Percentiles rank a stretch among this genome's conserved stretches.
Conservation (phyloP, 805 yeast species). For the Nakazawaea ishiwadae region DNA sequence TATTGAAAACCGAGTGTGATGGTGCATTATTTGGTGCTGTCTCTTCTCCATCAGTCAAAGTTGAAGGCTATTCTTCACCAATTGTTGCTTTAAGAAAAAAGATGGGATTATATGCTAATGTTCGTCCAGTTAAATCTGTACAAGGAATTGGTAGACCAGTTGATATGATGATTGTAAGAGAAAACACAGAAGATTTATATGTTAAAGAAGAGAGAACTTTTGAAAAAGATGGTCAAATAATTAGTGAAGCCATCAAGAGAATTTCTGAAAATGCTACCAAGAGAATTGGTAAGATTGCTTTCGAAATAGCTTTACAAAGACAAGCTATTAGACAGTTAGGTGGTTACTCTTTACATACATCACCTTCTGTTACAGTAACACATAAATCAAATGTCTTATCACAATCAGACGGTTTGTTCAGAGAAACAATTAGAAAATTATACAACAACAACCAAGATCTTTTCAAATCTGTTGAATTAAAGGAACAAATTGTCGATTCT, state of each 20-base stretch:
- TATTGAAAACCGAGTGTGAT: slow-evolving; percentile 77
- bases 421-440: slow-evolving; percentile 72
- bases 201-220: slow-evolving; percentile 86
- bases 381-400: slow-evolving; percentile 96
- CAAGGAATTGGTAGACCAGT: slow-evolving; percentile 83
- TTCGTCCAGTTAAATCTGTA: slow-evolving; percentile 95
- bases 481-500: slow-evolving; percentile 97
- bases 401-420: slow-evolving; percentile 90
- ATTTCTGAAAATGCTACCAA: slow-evolving; percentile 84
- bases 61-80: slow-evolving; percentile 96
- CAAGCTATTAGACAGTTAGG: slow-evolving; percentile 69
- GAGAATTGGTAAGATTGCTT: slow-evolving; percentile 85
- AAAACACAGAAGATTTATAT: slow-evolving; percentile 96
- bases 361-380: slow-evolving; percentile 80
- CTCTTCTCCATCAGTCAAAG: slow-evolving; percentile 89
- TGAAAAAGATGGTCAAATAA: slow-evolving; percentile 76
- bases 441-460: slow-evolving; percentile 53
- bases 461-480: slow-evolving; percentile 60
- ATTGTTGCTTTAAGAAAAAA: slow-evolving; percentile 98
- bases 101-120: slow-evolving; percentile 92
- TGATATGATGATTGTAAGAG: slow-evolving; percentile 97
- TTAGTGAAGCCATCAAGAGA: slow-evolving; percentile 97
- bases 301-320: slow-evolving; percentile 90
- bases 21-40: slow-evolving; percentile 99
- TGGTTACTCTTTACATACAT: slow-evolving; percentile 42